A percentile compares a stretch with the other conserved stretches of the same genome.
These are phyloP conservation scores for Gossypium schwendimanii DNA, from an alignment of 441 rosid genomes.

Conservation along the genomic window DNA sequence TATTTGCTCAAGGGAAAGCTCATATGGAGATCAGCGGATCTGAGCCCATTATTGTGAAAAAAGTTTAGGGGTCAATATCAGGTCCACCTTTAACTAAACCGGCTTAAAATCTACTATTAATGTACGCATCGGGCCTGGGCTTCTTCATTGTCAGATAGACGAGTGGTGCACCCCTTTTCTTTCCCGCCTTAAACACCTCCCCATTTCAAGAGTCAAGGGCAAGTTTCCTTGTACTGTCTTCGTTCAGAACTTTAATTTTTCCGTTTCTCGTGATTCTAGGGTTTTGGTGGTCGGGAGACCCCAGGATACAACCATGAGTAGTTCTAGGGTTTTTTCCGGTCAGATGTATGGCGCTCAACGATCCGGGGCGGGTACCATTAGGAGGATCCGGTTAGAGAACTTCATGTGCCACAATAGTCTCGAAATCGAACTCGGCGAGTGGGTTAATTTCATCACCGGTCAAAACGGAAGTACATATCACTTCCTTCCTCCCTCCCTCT, in stretches of 20 bases:
- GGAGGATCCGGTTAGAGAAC: conserved; percentile 65
- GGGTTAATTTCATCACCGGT: conserved; percentile 83
- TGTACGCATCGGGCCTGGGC: background rate
- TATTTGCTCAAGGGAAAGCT: too few relatives aligned
- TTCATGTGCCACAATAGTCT: conserved; percentile 81
- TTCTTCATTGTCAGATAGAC: background rate
- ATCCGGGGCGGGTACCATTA: conserved; percentile 53
- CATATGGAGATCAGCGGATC: background rate
- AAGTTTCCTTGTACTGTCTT: background rate
- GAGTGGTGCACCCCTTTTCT: background rate
- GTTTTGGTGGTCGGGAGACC: conserved; percentile 8
- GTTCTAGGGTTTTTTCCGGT: conserved; percentile 20
- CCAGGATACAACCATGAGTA: conserved; percentile 26
- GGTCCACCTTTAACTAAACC: background rate
- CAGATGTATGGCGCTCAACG: conserved; percentile 15
- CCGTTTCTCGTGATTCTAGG: conserved; percentile 3
- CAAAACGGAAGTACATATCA: conserved; percentile 68
- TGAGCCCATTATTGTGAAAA: background rate
- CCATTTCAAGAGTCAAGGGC: background rate
- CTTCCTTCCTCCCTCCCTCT: background rate
- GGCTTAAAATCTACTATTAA: background rate
- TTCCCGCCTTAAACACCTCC: conserved; percentile 26
- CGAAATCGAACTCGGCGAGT: conserved; percentile 60
- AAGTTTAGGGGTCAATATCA: background rate
- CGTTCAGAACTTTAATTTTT: background rate